phyloP scores from a whole-genome alignment of 2,329 filamentous ascomycete genomes.

The Akanthomyces uredinophilus region DNA sequence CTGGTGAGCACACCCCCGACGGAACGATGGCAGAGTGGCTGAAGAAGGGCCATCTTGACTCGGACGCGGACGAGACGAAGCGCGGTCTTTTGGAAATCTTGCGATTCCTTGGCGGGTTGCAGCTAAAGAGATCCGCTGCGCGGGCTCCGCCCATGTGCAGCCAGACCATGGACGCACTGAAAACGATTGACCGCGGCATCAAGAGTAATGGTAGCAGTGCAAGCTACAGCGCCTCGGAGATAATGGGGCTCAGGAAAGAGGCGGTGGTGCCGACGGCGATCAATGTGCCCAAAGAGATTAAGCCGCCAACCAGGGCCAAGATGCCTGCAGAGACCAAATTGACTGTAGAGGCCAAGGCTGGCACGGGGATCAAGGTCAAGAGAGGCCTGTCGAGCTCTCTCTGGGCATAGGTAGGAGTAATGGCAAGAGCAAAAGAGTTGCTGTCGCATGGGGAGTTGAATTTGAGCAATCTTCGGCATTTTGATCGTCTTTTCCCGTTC shows the following conservation, averaged over 20 bases:
- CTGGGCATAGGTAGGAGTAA: not conserved
- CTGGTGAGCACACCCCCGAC: slow-evolving; percentile 15
- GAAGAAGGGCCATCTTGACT: slow-evolving; percentile 21
- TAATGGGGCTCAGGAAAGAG: not conserved
- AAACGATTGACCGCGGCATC: not conserved
- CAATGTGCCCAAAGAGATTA: too few relatives aligned
- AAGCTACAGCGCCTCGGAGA: slow-evolving; percentile 7
- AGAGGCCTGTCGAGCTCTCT: not conserved
- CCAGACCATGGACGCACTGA: slow-evolving; percentile 1
- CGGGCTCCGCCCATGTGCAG: not conserved
- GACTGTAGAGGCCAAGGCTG: too few relatives aligned
- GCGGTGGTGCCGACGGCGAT: not conserved
- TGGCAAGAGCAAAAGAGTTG: not conserved
- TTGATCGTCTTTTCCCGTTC: not conserved
- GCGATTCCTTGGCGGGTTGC: slow-evolving; percentile 20
- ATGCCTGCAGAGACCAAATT: too few relatives aligned
- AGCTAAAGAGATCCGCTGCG: slow-evolving; percentile 17
- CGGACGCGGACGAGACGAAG: slow-evolving; percentile 21
- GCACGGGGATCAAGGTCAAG: not conserved
- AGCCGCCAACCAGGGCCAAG: too few relatives aligned
- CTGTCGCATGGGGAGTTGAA: not conserved
- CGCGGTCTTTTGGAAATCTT: slow-evolving; percentile 20
- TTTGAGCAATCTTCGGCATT: not conserved
- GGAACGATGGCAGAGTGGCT: slow-evolving; percentile 25
- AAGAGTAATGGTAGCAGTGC: not conserved